Evolutionary conservation across 2,329 filamentous ascomycete species (phyloP), one percentile per base, ranked within the genome.

Genomic region (Aspergillus japonicus): DNA sequence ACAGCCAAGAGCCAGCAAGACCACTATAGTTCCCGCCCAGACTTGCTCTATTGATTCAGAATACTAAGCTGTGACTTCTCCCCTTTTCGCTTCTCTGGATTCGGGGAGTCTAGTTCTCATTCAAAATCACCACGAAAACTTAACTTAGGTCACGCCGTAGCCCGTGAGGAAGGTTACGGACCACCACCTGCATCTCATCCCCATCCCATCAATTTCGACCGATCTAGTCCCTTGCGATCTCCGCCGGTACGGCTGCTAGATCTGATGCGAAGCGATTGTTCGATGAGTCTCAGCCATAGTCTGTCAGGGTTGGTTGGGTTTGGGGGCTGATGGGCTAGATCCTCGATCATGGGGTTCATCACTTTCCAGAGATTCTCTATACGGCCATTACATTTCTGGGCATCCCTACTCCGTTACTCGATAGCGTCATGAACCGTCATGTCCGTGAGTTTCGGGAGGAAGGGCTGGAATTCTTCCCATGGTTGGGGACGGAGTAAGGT

Each of bases 381-480:
- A 48, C 31, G 33, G 33, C 24, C 42, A 11, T 19, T 31, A 33
- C 31, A n/a, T 48, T n/a, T 47, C 39, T 44, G 52, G 10, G 50
- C 10, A 12, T 4, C 23, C 23, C 23, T 23, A 23, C 23, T 5
- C 35, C 14, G 10, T 7, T 7, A 56, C 52, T 58, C 59, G 47
- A 61, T 54, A 63, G 61, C 61, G 61, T 63, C 61, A 63, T 62
- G 59, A 60, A 39, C 48, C 47, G 47, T 29, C 51, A 35, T 26
- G 21, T 52, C 31, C 14, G 33, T 35, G n/a, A 44, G 16, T 44
- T 4, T 12, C 12, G 39, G 16, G 39, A 19, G 16, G 42, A 35
- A 48, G 47, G 23, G 33, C 11, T 35, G 33, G 33, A 12, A 16
- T 35, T 4, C 14, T 35, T 48, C 26, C 44, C 53, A 31, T 49